Evolutionary conservation across 305 asterid genomes (phyloP).

Genomic region (Solanum aculeatissimum): DNA sequence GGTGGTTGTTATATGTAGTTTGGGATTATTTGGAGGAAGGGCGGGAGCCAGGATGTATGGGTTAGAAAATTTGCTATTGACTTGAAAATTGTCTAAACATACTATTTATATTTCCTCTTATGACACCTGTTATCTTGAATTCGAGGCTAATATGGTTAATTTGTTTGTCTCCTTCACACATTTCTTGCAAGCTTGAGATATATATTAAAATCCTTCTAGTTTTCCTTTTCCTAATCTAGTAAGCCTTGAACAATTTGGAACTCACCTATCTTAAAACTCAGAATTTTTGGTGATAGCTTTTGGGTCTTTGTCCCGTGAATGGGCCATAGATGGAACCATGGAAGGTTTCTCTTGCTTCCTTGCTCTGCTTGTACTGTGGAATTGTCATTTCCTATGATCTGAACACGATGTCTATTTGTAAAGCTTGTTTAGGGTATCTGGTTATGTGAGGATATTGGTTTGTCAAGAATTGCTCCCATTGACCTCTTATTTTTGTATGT

Average conservation of each 20-base stretch:
- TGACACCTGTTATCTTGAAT: background rate
- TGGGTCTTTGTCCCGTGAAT: background rate
- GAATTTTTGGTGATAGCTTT: background rate
- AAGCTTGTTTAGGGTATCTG: background rate
- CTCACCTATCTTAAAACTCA: background rate
- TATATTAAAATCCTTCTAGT: background rate
- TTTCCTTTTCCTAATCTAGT: background rate
- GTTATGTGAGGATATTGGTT: background rate
- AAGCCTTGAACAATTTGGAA: background rate
- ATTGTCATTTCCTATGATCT: background rate
- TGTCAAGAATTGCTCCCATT: constrained; percentile 4
- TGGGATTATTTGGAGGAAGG: background rate
- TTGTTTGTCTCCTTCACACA: background rate
- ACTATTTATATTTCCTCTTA: background rate
- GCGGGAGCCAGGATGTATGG: background rate
- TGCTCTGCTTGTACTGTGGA: background rate
- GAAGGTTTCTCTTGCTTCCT: background rate
- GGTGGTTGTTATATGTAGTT: background rate
- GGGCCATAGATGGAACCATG: background rate
- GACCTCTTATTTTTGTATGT: constrained; percentile 9
- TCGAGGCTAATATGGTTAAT: background rate
- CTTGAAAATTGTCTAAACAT: background rate
- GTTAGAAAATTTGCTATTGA: background rate
- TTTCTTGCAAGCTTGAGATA: background rate
- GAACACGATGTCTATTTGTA: background rate